These are phyloP conservation scores for Kwoniella botswanensis DNA, from an alignment of 768 basidiomycete species.

Conservation along the genomic window DNA sequence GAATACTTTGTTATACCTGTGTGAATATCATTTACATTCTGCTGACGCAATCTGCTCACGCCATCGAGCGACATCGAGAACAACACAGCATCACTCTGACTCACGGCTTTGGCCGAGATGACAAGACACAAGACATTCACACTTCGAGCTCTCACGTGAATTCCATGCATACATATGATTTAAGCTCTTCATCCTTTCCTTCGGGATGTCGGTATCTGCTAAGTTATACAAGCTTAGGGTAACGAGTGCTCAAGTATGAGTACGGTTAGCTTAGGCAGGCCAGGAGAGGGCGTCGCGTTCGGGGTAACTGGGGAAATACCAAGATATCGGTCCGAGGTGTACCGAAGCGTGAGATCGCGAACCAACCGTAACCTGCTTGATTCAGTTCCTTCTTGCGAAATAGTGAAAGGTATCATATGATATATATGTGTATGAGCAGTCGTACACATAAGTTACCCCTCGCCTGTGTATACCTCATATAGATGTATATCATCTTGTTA, in stretches of 20 bases:
- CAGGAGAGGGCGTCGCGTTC: not conserved
- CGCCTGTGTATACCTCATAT: no score
- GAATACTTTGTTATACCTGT: not conserved
- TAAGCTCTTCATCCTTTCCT: not conserved
- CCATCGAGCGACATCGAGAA: slow-evolving; percentile 8
- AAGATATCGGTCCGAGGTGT: not conserved
- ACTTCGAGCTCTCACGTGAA: not conserved
- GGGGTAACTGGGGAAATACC: not conserved
- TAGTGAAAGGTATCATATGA: not conserved
- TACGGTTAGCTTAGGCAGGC: no score
- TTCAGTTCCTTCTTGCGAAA: not conserved
- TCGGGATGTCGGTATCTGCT: not conserved
- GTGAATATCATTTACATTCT: not conserved
- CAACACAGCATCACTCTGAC: not conserved
- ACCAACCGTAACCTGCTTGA: not conserved
- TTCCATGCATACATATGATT: not conserved
- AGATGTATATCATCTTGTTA: not conserved
- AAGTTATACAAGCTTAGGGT: no score
- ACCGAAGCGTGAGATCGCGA: not conserved
- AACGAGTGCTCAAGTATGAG: no score
- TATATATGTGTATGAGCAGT: not conserved
- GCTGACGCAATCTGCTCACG: slow-evolving; percentile 9
- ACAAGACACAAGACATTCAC: not conserved
- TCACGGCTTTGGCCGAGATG: not conserved
- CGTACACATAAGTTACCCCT: no score